These are phyloP conservation scores for Symbiodinium natans DNA, from an alignment of 73 alveolate species.

Conservation along the genomic window DNA sequence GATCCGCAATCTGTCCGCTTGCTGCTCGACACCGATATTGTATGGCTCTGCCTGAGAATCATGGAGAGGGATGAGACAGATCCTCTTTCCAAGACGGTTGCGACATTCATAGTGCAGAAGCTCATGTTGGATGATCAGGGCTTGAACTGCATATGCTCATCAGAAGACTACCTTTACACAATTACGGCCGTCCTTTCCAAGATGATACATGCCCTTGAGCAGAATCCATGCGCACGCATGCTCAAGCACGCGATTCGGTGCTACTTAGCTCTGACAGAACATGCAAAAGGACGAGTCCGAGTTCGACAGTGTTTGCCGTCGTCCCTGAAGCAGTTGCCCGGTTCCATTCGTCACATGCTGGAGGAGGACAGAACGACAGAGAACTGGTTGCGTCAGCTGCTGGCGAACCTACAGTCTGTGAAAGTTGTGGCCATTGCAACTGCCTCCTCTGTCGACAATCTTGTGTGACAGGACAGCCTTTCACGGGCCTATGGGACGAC, in stretches of 20 bases:
- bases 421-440: no score
- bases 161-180: conserved; percentile 99
- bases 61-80: conserved; percentile 96
- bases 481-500: no score
- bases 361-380: conserved; percentile 26
- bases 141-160: conserved; percentile 98
- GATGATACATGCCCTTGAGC: conserved; percentile 97
- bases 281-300: conserved; percentile 96
- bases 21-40: neutral
- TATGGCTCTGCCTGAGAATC: conserved; percentile 95
- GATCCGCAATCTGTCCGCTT: conserved; percentile 94
- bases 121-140: conserved; percentile 99
- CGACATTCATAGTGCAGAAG: conserved; percentile 99
- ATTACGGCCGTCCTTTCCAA: conserved; percentile 97
- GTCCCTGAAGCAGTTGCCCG: conserved; percentile 48
- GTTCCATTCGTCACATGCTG: neutral
- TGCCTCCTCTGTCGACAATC: no score
- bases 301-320: conserved; percentile 48
- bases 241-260: conserved; percentile 98
- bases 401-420: neutral
- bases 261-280: conserved; percentile 98
- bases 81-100: conserved; percentile 99
- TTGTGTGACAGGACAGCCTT: no score
- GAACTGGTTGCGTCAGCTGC: conserved; percentile 22
- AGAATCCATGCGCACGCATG: conserved; percentile 97